Base-by-base conservation (phyloP, 1,139 yeast species). In the Candida sojae region DNA sequence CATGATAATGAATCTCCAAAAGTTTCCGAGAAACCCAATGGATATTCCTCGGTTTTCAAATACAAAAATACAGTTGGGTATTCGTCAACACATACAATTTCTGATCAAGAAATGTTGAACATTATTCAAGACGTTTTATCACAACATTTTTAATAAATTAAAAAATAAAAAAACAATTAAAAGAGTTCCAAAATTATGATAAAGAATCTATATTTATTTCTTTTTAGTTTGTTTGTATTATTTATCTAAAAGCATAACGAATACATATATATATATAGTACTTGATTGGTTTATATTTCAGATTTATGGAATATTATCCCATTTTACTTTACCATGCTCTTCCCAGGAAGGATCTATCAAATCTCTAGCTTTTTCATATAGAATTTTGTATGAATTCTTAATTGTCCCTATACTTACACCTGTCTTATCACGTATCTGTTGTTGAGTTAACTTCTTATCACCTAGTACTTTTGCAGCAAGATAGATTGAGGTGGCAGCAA, bases 331-430 rank as follows among this genome's bases (percentile, higher is more conserved):
- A 6, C 90, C 90, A 42, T 80, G 77, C 46, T 83, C 85, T 46
- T 86, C 67, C 92, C 96, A 87, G 53, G 77, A 78, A 34, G 90
- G 92, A 61, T 89, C 96, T 12, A 89, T 77, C 46, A 91, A 77
- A 48, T 84, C 82, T 39, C 85, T 89, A 57, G 69, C 77, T 52
- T 85, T 87, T 53, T 88, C 91, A 63, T 81, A 86, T 70, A 93
- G 73, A 41, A 86, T 84, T 66, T 88, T 88, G 65, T 89, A 93
- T 44, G 96, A 86, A 3, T 97, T 89, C 67, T 93, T 90, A 59
- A 93, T 92, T 0, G 98, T 93, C 56, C 98, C 97, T 63, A 92
- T 98, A 60, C 96, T 88, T 21, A 93, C 98, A 55, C 97, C 98
- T n/a, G 97, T 83, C 58, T 88, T 88, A 57, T 90, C 96, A 8